Evolutionary conservation across 1,139 yeast species (phyloP).

Genomic region (Zygosaccharomyces sapae): DNA sequence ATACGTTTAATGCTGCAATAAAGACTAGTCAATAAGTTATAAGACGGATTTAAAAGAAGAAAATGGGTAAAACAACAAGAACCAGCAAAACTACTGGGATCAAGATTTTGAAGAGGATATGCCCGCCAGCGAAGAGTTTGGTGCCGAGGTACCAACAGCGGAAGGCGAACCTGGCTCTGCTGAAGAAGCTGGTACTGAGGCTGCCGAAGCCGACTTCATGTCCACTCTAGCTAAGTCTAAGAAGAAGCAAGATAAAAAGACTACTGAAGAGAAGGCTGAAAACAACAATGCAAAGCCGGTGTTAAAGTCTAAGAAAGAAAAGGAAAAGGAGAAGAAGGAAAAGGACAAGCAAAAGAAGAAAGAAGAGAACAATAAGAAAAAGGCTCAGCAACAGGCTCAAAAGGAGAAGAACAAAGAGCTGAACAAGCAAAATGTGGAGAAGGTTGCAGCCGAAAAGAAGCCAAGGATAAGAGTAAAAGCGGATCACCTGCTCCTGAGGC

Average conservation of each 20-base stretch:
- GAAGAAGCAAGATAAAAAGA: constrained; percentile 66
- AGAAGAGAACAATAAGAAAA: constrained; percentile 84
- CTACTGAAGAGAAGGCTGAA: constrained; percentile 46
- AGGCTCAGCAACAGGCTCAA: constrained; percentile 65
- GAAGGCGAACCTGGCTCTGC: constrained; percentile 42
- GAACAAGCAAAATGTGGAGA: constrained; percentile 41
- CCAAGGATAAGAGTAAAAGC: constrained; percentile 35
- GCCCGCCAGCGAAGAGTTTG: constrained; percentile 56
- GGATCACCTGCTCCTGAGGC: constrained; percentile 25
- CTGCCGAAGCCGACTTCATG: constrained; percentile 60
- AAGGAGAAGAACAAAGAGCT: constrained; percentile 55
- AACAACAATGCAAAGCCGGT: constrained; percentile 52
- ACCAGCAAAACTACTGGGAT: constrained; percentile 72
- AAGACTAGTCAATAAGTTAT: neutral
- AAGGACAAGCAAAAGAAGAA: constrained; percentile 92
- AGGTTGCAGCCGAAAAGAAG: constrained; percentile 42
- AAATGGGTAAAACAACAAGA: constrained; percentile 44
- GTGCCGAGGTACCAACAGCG: constrained; percentile 31
- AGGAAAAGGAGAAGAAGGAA: constrained; percentile 96
- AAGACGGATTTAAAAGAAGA: neutral
- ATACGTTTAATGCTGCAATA: neutral
- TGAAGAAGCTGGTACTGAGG: constrained; percentile 32
- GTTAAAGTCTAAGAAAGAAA: constrained; percentile 90
- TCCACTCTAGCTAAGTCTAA: constrained; percentile 76
- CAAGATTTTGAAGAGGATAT: constrained; percentile 64